phyloP scores from a whole-genome alignment of 148 eudicot genomes.

The Camellia granthamiana region DNA sequence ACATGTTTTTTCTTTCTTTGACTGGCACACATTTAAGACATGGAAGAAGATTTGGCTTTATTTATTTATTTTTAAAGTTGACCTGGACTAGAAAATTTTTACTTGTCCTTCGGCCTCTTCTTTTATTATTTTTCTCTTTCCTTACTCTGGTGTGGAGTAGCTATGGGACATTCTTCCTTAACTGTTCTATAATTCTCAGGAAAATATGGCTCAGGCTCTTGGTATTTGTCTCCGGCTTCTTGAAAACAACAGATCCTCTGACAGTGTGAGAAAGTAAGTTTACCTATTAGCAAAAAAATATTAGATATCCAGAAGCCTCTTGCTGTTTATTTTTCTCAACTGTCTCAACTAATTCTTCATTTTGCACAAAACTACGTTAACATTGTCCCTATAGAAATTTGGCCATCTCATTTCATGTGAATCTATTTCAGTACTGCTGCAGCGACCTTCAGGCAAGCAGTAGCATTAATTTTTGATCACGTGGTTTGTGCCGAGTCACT shows the following conservation, averaged over 20 bases:
- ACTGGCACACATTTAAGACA: not conserved
- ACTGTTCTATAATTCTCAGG: slow-evolving; percentile 46
- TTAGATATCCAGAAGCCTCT: not conserved
- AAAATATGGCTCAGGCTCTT: slow-evolving; percentile 86
- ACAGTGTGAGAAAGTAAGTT: slow-evolving; percentile 92
- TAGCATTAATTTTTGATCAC: slow-evolving; percentile 89
- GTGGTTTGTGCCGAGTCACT: slow-evolving; percentile 80
- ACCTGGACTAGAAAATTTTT: slow-evolving; percentile 10
- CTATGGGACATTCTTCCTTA: not conserved
- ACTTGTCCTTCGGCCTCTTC: not conserved
- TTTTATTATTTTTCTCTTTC: not conserved
- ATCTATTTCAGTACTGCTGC: slow-evolving; percentile 86
- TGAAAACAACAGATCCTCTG: slow-evolving; percentile 83
- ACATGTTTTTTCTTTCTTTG: not conserved
- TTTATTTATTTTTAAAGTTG: not conserved
- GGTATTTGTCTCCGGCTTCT: slow-evolving; percentile 90
- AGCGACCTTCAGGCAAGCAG: slow-evolving; percentile 98
- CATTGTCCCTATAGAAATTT: not conserved
- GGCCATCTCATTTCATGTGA: slow-evolving; percentile 14
- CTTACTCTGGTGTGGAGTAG: not conserved
- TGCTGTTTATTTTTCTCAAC: not conserved
- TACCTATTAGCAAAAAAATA: too few relatives aligned
- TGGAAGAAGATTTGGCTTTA: not conserved
- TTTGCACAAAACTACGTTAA: not conserved
- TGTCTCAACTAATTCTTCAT: not conserved